Conservation (phyloP, 2,329 filamentous ascomycete genomes). For the Hymenoscyphus salicellus region DNA sequence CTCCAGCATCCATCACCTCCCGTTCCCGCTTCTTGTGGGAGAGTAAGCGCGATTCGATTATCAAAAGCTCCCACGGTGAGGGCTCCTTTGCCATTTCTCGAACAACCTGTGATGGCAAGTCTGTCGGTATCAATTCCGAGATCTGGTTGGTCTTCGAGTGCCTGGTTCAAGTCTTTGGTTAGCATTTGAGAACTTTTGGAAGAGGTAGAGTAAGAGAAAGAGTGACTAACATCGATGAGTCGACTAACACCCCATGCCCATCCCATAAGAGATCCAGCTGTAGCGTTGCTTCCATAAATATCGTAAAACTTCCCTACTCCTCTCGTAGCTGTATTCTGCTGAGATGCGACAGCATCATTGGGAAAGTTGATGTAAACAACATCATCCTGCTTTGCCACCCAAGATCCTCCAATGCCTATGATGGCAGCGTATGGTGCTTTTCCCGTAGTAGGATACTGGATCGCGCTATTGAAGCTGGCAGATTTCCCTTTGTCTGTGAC, state of each 20-base stretch:
- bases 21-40: slow-evolving; percentile 60
- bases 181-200: too few relatives aligned
- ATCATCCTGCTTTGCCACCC: slow-evolving; percentile 48
- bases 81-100: slow-evolving; percentile 61
- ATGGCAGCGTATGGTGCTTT: slow-evolving; percentile 49
- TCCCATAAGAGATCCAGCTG: slow-evolving; percentile 50
- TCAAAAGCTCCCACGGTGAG: slow-evolving; percentile 58
- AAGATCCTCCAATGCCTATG: slow-evolving; percentile 53
- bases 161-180: slow-evolving; percentile 23
- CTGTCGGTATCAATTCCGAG: slow-evolving; percentile 46
- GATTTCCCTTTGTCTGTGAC: slow-evolving; percentile 41
- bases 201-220: too few relatives aligned
- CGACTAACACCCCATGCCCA: slow-evolving; percentile 62
- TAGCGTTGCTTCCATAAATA: slow-evolving; percentile 37
- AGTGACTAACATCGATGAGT: slow-evolving; percentile 46
- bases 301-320: slow-evolving; percentile 9
- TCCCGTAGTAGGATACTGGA: slow-evolving; percentile 41
- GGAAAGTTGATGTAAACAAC: slow-evolving; percentile 48
- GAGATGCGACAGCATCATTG: slow-evolving; percentile 54
- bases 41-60: slow-evolving; percentile 54
- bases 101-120: slow-evolving; percentile 60
- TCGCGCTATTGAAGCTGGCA: slow-evolving; percentile 42
- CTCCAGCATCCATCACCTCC: slow-evolving; percentile 61
- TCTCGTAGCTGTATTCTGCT: slow-evolving; percentile 33
- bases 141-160: slow-evolving; percentile 49